Evolutionary conservation across 768 basidiomycete species (phyloP), one percentile per base, ranked within the genome.

Genomic region (Lactifluus hygrophoroides): DNA sequence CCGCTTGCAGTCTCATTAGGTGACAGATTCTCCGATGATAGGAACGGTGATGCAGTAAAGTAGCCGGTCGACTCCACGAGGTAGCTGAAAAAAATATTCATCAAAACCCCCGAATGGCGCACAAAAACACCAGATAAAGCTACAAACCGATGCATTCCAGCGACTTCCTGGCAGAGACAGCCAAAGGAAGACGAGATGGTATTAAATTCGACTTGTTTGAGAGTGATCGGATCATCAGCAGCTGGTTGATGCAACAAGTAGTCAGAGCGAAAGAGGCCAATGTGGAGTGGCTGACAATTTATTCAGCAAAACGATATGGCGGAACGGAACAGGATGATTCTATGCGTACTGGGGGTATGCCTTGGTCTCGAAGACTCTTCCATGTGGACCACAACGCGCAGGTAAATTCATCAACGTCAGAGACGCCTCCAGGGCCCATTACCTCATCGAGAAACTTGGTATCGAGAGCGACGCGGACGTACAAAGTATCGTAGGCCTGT

Each of bases 121-220:
- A 2, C 34, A 6, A 3, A 38, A 35, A 23, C 11, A 32, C 14
- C 3, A 17, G 25, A n/a, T 13, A 14, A n/a, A 23, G 19, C 4
- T 14, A 54, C 74, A 49, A 64, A 93, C 91, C 84, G 77, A 71
- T 98, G 95, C 68, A 97, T 69, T 21, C 82, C 80, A 3, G 86
- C 77, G 10, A 78, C 74, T 37, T 75, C 77, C 61, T 88, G 76
- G 0, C 88, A 89, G 14, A 97, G 75, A 1, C 84, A 67, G 0
- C 93, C 95, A 69, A 97, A 95, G 0, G 93, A 94, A 0, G 86
- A 82, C 2, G n/a, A n/a, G n/a, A 97, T 94, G 9, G 95, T 97
- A 69, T 99, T 99, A 74, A 97, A 96, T 70, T 99, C 95, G 42
- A 98, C 95, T 72, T 99, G 95, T 69, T 94, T 95, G 62, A 99